Conservation (phyloP, 2,329 filamentous ascomycete species). For the Mycosphaerelloides madeirae region DNA sequence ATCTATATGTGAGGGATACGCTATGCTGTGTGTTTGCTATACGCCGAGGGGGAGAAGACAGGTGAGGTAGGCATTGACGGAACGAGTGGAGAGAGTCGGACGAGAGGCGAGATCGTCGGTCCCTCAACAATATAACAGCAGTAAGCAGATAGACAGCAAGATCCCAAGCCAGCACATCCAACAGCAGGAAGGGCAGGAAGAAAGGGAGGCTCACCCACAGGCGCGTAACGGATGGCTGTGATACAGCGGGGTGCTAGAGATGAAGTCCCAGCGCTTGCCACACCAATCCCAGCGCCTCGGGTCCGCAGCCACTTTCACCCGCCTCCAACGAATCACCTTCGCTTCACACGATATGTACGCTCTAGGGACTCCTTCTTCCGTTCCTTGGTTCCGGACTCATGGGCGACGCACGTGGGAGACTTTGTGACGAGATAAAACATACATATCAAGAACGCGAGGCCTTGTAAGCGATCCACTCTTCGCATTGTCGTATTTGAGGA, state of each 20-base stretch:
- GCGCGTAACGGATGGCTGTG: constrained; percentile 26
- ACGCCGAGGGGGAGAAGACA: too few relatives aligned
- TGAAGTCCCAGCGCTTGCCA: constrained; percentile 3
- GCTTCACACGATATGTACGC: too few relatives aligned
- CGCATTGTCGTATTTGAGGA: too few relatives aligned
- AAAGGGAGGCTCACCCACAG: not conserved
- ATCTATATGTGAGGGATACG: not conserved
- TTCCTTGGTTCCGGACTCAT: too few relatives aligned
- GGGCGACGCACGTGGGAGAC: too few relatives aligned
- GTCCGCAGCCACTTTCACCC: not conserved
- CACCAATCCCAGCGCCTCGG: constrained; percentile 1
- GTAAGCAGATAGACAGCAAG: not conserved
- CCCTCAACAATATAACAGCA: constrained; percentile 11
- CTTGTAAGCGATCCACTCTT: too few relatives aligned
- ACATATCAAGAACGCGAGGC: too few relatives aligned
- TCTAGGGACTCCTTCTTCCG: too few relatives aligned
- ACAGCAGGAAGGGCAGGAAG: too few relatives aligned
- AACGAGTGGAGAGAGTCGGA: not conserved
- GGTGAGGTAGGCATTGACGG: too few relatives aligned
- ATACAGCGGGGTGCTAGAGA: constrained; percentile 5
- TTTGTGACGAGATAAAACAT: too few relatives aligned
- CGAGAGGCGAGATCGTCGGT: not conserved
- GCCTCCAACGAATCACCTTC: not conserved
- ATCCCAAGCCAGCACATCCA: not conserved
- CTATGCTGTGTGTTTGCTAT: too few relatives aligned